These are phyloP conservation scores for Tricholoma matsutake DNA, from an alignment of 768 basidiomycete genomes.

Conservation along the genomic window DNA sequence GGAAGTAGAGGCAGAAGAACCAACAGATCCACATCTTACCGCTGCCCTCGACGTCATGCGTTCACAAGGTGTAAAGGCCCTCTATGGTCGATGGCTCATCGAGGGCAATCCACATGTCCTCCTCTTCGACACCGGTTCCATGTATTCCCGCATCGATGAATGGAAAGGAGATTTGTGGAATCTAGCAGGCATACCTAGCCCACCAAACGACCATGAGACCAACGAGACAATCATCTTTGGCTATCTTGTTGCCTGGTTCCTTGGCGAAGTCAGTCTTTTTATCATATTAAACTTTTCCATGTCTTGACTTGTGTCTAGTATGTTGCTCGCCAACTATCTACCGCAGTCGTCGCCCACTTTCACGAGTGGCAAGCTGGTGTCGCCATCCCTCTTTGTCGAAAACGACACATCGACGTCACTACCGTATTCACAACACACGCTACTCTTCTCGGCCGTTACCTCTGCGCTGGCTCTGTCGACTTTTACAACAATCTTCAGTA, in stretches of 20 bases:
- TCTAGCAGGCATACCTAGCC: conserved; percentile 94
- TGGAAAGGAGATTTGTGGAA: conserved; percentile 99
- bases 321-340: conserved; percentile 72
- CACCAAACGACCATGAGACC: conserved; percentile 95
- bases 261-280: conserved; percentile 81
- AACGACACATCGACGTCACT: conserved; percentile 96
- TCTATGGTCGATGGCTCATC: conserved; percentile 98
- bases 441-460: conserved; percentile 95
- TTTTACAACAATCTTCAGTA: conserved; percentile 99
- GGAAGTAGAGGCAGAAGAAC: conserved; percentile 96
- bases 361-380: conserved; percentile 99
- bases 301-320: conserved; percentile 49
- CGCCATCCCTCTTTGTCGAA: conserved; percentile 91
- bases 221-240: conserved; percentile 98
- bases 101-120: conserved; percentile 95
- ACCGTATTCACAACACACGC: conserved; percentile 99
- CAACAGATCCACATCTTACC: conserved; percentile 75
- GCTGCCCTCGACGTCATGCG: conserved; percentile 80
- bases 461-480: conserved; percentile 97
- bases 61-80: conserved; percentile 84
- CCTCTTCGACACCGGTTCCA: conserved; percentile 91
- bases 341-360: conserved; percentile 95
- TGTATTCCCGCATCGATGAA: conserved; percentile 87
- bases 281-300: conserved; percentile 7
- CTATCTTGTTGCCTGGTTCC: conserved; percentile 98